Percentiles rank a stretch among this genome's conserved stretches.
phyloP scores from a whole-genome alignment of 352 stramenopile species.

The Phytophthora tentaculata region DNA sequence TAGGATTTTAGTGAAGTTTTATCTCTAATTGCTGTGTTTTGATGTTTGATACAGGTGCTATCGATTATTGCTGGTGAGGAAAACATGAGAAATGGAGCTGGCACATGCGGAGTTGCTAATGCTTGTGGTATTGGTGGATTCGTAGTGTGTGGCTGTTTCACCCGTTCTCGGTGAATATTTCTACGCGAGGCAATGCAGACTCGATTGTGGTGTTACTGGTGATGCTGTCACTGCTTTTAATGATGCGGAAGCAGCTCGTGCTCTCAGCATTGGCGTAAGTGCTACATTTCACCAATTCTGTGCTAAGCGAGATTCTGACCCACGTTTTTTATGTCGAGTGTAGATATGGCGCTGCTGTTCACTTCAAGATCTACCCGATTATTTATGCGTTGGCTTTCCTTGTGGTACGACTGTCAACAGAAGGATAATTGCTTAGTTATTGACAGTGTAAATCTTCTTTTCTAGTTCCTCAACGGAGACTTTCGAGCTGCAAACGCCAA shows the following conservation, averaged over 20 bases:
- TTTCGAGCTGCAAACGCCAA: slow-evolving; percentile 58
- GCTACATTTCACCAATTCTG: too few relatives aligned
- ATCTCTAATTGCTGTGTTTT: background rate
- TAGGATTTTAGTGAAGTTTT: background rate
- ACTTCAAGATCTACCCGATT: slow-evolving; percentile 99
- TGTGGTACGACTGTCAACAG: slow-evolving; percentile 52
- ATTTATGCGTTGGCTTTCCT: slow-evolving; percentile 94
- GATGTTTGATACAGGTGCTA: slow-evolving; percentile 44
- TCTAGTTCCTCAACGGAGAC: slow-evolving; percentile 75
- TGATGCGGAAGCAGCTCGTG: slow-evolving; percentile 83
- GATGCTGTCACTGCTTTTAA: slow-evolving; percentile 89
- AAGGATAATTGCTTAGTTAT: background rate
- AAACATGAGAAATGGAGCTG: background rate
- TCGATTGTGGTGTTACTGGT: slow-evolving; percentile 94
- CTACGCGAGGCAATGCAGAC: slow-evolving; percentile 98
- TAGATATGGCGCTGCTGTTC: slow-evolving; percentile 95
- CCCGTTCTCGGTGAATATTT: slow-evolving; percentile 98
- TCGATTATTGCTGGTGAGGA: slow-evolving; percentile 63
- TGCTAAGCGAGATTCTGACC: too few relatives aligned
- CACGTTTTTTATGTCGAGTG: background rate
- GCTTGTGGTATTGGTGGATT: slow-evolving; percentile 7
- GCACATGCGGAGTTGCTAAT: background rate
- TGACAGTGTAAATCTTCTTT: background rate
- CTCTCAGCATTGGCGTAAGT: slow-evolving; percentile 72
- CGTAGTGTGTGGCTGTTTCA: slow-evolving; percentile 96